phyloP scores from a whole-genome alignment of 768 basidiomycete genomes.

The Naematelia aurantialba region DNA sequence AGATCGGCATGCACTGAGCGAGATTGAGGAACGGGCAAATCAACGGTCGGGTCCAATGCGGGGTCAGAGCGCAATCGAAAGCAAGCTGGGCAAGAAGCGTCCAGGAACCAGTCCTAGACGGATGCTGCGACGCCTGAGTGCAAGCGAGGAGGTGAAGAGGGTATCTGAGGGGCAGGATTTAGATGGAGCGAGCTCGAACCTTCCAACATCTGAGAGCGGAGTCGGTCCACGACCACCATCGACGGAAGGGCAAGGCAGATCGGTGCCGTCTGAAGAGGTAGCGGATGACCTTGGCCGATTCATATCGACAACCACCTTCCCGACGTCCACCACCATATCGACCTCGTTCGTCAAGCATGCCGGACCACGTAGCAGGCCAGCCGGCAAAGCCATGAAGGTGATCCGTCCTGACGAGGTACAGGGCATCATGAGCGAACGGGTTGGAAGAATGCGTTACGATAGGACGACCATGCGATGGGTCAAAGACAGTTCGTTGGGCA shows the following conservation, averaged over 20 bases:
- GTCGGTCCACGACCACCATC: background rate
- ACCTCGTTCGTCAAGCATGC: conserved; percentile 72
- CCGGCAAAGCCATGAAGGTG: conserved; percentile 54
- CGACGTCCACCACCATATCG: conserved; percentile 61
- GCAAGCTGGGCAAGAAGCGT: conserved; percentile 17
- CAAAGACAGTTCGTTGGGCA: conserved; percentile 54
- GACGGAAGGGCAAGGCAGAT: background rate
- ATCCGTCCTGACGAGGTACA: conserved; percentile 74
- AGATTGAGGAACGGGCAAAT: background rate
- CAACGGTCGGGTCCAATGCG: background rate
- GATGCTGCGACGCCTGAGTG: conserved; percentile 51
- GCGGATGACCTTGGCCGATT: conserved; percentile 72
- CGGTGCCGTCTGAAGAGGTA: conserved; percentile 53
- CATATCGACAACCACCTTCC: conserved; percentile 80
- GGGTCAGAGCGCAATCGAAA: conserved; percentile 1
- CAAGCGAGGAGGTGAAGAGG: conserved; percentile 54
- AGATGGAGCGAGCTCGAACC: conserved; percentile 16
- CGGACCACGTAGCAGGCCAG: conserved; percentile 31
- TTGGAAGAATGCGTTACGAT: conserved; percentile 87
- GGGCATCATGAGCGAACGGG: conserved; percentile 66
- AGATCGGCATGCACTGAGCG: background rate
- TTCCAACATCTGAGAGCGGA: background rate
- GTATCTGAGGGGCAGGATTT: conserved; percentile 42
- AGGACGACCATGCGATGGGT: conserved; percentile 80
- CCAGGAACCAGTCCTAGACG: conserved; percentile 55